A percentile compares a stretch with the other conserved stretches of the same genome.
Evolutionary conservation across 2,329 filamentous ascomycete genomes (phyloP).

Genomic region (Alternaria panax): DNA sequence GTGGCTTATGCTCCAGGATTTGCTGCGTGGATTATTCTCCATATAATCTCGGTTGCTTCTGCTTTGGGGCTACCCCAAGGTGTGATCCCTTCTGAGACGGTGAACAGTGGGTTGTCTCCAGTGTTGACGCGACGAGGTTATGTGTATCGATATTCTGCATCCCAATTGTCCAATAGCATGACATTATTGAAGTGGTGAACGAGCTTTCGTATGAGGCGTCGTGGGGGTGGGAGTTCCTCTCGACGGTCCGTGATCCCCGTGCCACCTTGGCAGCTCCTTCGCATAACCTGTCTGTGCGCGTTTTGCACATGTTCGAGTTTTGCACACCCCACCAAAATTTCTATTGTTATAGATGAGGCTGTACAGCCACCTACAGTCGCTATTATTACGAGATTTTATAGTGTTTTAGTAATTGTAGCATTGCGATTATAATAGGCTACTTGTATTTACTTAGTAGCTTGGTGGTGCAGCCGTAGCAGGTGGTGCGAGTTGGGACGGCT

Average conservation of each 20-base stretch:
- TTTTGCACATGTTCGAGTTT: too few species aligned
- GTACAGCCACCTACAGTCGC: too few species aligned
- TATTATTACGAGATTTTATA: too few species aligned
- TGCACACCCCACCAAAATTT: too few species aligned
- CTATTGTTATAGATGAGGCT: too few species aligned
- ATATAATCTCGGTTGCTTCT: not conserved
- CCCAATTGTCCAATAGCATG: too few species aligned
- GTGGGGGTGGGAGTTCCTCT: not conserved
- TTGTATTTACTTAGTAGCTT: too few species aligned
- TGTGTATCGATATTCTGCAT: not conserved
- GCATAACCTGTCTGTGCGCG: too few species aligned
- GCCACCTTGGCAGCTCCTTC: constrained; percentile 2
- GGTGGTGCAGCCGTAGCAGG: too few species aligned
- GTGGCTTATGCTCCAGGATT: not conserved
- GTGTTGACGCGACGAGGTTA: not conserved
- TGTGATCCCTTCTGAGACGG: not conserved
- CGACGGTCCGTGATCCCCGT: not conserved
- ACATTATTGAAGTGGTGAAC: not conserved
- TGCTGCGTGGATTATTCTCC: not conserved
- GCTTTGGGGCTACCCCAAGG: not conserved
- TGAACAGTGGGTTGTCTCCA: not conserved
- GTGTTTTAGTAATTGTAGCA: too few species aligned
- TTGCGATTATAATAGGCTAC: too few species aligned
- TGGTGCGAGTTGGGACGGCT: too few species aligned
- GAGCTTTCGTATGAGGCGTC: not conserved